Base-by-base conservation (phyloP, 345 rosid genomes). In the Brassica cretica region DNA sequence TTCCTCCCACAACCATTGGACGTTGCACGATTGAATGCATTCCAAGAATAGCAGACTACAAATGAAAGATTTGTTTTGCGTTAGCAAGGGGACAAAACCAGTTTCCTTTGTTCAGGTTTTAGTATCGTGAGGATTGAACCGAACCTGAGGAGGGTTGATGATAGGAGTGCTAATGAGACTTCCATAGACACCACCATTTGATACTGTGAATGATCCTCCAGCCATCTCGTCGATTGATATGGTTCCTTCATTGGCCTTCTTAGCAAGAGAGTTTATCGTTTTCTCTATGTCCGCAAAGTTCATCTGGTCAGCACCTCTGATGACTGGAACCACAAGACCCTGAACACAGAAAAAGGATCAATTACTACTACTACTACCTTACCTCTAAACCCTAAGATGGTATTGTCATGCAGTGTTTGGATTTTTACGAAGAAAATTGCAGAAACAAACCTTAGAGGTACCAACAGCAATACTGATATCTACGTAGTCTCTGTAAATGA, bases 171-270 rank as follows among this genome's bases (percentile, higher is more conserved):
- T 94, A 72, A 94, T 56, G 24, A 94, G 98, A 81, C 98, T 94
- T 78, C 98, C 98, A 63, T 94, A 92, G 64, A 94, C 98, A 77
- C 84, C 84, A 68, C 84, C 84, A 39, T 81, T 81, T 2, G 84
- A 81, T 66, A 81, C 66, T 21, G 98, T 94, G 83, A 94, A 93
- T 60, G 98, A 83, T 41, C 98, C 98, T 66, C 98, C 98, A 61
- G 98, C 98, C 98, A 94, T 94, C 82, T 94, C 98, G 76, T 94
- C 98, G 41, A 94, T 94, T 71, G 98, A 94, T 65, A 94, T 89
- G 16, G 97, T 85, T 29, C 98, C 98, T 77, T 89, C 93, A 79
- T 37, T 89, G 65, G 98, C 98, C 82, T 93, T 94, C 86, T 86
- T 94, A n/a, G 98, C 98, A 63, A 94, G 93, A 33, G 87, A 80